Evolutionary conservation across 208 protist genomes (phyloP).

Genomic region (Willaertia magna): DNA sequence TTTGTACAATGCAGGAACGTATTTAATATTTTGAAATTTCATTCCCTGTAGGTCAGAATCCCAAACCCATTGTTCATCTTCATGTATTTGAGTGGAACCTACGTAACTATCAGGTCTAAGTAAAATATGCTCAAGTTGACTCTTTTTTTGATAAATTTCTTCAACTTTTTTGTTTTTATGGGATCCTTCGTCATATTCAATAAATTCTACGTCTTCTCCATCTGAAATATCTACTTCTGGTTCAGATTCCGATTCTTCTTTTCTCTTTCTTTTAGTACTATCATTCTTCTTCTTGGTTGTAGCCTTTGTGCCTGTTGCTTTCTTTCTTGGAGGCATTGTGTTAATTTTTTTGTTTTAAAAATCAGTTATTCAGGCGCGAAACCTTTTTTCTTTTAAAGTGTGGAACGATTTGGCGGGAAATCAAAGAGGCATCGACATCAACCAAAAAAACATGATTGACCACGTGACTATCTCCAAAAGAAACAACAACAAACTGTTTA

Average conservation of each 20-base stretch:
- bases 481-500: too few species aligned
- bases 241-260: neutral
- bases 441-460: too few species aligned
- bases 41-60: constrained; percentile 73
- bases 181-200: neutral
- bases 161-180: constrained; percentile 46
- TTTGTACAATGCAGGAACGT: constrained; percentile 97
- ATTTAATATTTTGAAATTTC: constrained; percentile 77
- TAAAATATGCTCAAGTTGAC: constrained; percentile 94
- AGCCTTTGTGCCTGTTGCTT: neutral
- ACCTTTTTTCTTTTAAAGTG: too few species aligned
- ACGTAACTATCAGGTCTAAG: constrained; percentile 98
- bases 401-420: too few species aligned
- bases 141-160: constrained; percentile 91
- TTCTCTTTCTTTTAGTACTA: neutral
- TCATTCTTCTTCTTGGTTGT: neutral
- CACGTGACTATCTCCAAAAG: too few species aligned
- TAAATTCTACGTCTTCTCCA: neutral
- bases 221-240: neutral
- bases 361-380: too few species aligned
- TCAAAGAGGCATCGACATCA: too few species aligned
- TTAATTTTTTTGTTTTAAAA: too few species aligned
- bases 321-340: neutral
- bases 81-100: constrained; percentile 72
- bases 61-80: constrained; percentile 85